phyloP scores from a whole-genome alignment of 2,329 filamentous ascomycete genomes.

The Aspergillus pseudotamarii region DNA sequence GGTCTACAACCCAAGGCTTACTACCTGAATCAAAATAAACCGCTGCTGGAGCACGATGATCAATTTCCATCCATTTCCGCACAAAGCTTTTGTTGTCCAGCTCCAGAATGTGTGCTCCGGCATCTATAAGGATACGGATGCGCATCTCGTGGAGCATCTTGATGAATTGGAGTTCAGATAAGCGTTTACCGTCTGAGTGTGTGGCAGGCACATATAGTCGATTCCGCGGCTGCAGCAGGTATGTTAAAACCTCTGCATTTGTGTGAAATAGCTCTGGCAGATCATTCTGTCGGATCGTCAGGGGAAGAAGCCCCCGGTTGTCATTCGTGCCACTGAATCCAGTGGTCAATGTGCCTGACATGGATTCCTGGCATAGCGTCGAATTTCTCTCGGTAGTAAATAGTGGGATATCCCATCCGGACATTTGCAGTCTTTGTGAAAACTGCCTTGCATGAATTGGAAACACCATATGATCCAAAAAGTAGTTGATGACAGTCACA shows the following conservation, averaged over 20 bases:
- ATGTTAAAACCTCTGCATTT: slow-evolving; percentile 64
- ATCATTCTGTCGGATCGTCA: slow-evolving; percentile 65
- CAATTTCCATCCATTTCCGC: slow-evolving; percentile 54
- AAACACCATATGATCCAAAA: slow-evolving; percentile 66
- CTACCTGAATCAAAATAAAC: slow-evolving; percentile 58
- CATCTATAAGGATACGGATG: slow-evolving; percentile 64
- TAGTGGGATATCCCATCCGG: slow-evolving; percentile 68
- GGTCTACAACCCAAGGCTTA: slow-evolving; percentile 49
- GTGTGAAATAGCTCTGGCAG: slow-evolving; percentile 60
- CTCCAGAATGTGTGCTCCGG: slow-evolving; percentile 66
- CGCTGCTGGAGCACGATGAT: slow-evolving; percentile 50
- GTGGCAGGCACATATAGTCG: slow-evolving; percentile 48
- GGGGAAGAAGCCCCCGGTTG: slow-evolving; percentile 60
- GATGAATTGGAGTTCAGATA: slow-evolving; percentile 53
- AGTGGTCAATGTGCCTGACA: slow-evolving; percentile 51
- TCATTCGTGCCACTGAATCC: slow-evolving; percentile 77
- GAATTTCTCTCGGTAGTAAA: slow-evolving; percentile 26
- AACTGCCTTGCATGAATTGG: slow-evolving; percentile 68
- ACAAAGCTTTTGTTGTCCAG: slow-evolving; percentile 58
- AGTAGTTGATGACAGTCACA: slow-evolving; percentile 60
- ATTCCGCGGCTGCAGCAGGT: slow-evolving; percentile 58
- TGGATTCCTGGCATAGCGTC: not conserved
- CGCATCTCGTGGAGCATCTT: slow-evolving; percentile 32
- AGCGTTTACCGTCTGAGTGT: slow-evolving; percentile 33
- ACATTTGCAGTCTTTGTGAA: slow-evolving; percentile 62